These are phyloP conservation scores for Scheffersomyces insectosa DNA, from an alignment of 1,139 yeast species.

Conservation along the genomic window DNA sequence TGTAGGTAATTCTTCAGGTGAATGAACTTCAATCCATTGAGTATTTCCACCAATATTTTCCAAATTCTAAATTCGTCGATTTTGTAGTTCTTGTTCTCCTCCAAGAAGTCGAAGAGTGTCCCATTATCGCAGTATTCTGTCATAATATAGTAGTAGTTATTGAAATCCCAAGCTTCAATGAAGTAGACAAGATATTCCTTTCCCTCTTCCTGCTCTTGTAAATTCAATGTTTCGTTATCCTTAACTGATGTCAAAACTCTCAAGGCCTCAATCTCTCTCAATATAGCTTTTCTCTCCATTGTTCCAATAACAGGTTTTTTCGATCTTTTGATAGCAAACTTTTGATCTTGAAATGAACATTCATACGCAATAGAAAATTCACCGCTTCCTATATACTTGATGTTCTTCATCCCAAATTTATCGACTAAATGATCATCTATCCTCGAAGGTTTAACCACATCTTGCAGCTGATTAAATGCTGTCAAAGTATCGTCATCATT, in stretches of 20 bases:
- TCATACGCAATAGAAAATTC: conserved; percentile 89
- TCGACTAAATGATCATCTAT: conserved; percentile 62
- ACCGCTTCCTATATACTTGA: conserved; percentile 75
- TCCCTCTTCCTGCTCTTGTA: conserved; percentile 67
- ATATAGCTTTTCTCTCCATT: conserved; percentile 36
- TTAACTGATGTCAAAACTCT: conserved; percentile 43
- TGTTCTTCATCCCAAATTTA: conserved; percentile 65
- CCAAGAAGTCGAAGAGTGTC: conserved; percentile 74
- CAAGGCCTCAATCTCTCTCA: conserved; percentile 46
- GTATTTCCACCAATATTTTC: conserved; percentile 86
- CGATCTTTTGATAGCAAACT: conserved; percentile 85
- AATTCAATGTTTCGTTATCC: conserved; percentile 31
- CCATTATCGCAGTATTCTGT: conserved; percentile 97
- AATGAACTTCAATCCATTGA: conserved; percentile 76
- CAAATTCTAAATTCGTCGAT: conserved; percentile 98
- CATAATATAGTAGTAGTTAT: conserved; percentile 81
- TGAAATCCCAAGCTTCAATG: conserved; percentile 83
- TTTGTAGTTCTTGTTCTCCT: conserved; percentile 69
- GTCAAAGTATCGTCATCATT: conserved; percentile 10
- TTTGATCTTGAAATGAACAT: conserved; percentile 61
- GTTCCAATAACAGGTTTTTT: conserved; percentile 52
- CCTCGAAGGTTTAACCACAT: conserved; percentile 12
- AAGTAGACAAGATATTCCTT: conserved; percentile 78
- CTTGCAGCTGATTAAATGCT: conserved; percentile 2
- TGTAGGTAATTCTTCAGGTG: conserved; percentile 79